Evolutionary conservation across 2,329 filamentous ascomycete genomes (phyloP), one percentile per base, ranked within the genome.

Genomic region (Penicillium sp.): DNA sequence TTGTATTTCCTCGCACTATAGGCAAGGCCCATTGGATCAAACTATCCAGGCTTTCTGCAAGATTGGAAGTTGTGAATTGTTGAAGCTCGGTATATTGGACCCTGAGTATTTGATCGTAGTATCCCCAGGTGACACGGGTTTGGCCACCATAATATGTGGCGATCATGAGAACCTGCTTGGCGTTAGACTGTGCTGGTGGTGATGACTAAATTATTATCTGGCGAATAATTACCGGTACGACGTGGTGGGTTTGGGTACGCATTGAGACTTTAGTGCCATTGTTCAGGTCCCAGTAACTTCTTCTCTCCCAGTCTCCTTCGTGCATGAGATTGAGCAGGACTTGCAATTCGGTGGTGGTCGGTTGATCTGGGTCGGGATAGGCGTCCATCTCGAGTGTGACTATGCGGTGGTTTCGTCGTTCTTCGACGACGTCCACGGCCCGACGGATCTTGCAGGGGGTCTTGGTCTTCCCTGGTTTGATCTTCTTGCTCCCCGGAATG

Each of bases 111-210:
- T 18, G 29, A 13, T 48, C 48, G 9, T 49, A 32, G 30, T 49
- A 46, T 4, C 54, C 51, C 26, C 30, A 46, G 3, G 54, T 27
- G 6, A 56, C 48, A 7, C 54, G 54, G 36, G 32, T 41, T 43
- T 56, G 29, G 17, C 32, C 54, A 4, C 54, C 48, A 3, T n/a
- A 34, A 36, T 49, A 54, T n/a, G 46, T 21, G 7, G 36, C 18
- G 7, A 54, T 23, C 9, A 56, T 15, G 4, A 56, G 51, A 1
- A 43, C 34, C 54, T 56, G 15, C 13, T 9, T 21, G 8, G 5
- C 34, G 27, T 48, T 42, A 37, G 32, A n/a, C n/a, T n/a, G n/a
- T n/a, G n/a, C n/a, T n/a, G n/a, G n/a, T n/a, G n/a, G n/a, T n/a
- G n/a, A n/a, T n/a, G n/a, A n/a, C n/a, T n/a, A n/a, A n/a, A n/a